These are phyloP conservation scores for Nakazawaea anatomiae DNA, from an alignment of 805 yeast genomes.

Conservation along the genomic window DNA sequence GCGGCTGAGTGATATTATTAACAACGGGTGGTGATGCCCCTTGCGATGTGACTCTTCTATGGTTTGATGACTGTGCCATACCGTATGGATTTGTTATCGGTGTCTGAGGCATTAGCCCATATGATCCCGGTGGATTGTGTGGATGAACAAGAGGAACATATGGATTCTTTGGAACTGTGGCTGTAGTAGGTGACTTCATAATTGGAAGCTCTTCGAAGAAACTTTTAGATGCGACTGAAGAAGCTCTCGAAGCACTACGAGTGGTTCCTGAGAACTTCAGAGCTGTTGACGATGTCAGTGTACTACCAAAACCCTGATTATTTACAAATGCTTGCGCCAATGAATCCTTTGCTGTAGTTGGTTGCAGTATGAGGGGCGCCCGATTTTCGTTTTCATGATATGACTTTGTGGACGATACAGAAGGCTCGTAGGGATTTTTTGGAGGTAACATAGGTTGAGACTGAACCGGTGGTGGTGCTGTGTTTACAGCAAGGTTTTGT, in stretches of 20 bases:
- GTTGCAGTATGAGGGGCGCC: slow-evolving; percentile 1
- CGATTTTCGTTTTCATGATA: background rate
- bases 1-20: background rate
- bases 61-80: background rate
- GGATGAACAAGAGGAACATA: slow-evolving; percentile 6
- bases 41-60: slow-evolving; percentile 1
- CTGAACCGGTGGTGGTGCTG: background rate
- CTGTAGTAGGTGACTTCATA: background rate
- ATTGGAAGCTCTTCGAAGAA: slow-evolving; percentile 11
- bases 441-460: slow-evolving; percentile 4
- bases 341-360: slow-evolving; percentile 5
- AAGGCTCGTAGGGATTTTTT: slow-evolving; percentile 8
- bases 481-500: background rate
- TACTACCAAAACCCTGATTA: background rate
- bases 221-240: slow-evolving; percentile 5
- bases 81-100: slow-evolving; percentile 6
- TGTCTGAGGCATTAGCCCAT: background rate
- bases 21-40: background rate
- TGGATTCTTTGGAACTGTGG: slow-evolving; percentile 6
- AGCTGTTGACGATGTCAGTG: background rate
- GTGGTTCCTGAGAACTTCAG: background rate
- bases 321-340: background rate
- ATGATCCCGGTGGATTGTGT: background rate
- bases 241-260: slow-evolving; percentile 4
- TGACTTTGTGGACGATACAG: background rate